A percentile compares a stretch with the other conserved stretches of the same genome.
phyloP scores from a whole-genome alignment of 208 protist genomes.

The Leishmania turanica region DNA sequence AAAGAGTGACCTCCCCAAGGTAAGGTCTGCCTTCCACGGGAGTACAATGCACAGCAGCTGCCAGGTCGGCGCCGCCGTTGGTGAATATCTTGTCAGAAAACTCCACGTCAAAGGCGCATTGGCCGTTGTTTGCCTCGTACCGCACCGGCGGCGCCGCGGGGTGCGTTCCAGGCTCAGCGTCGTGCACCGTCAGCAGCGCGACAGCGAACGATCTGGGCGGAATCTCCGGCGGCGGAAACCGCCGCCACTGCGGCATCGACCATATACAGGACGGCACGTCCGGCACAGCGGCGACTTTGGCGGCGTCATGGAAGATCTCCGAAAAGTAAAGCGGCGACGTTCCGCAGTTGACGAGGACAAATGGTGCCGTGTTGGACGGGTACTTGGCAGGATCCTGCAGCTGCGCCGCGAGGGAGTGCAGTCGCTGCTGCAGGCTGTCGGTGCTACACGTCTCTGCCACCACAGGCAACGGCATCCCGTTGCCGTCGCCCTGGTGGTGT shows the following conservation, averaged over 20 bases:
- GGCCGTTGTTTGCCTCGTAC: conserved; percentile 46
- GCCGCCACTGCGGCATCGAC: conserved; percentile 34
- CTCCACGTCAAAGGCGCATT: conserved; percentile 36
- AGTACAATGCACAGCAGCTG: not conserved
- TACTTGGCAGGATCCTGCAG: conserved; percentile 10
- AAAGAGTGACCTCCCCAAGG: conserved; percentile 14
- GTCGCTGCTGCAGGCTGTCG: conserved; percentile 32
- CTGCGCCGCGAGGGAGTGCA: conserved; percentile 19
- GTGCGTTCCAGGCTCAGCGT: not conserved
- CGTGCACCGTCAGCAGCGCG: conserved; percentile 13
- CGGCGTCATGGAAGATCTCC: conserved; percentile 20
- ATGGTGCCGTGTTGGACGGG: conserved; percentile 14
- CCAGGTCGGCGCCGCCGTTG: not conserved
- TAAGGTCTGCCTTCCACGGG: conserved; percentile 17
- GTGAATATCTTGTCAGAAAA: not conserved
- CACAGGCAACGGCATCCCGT: conserved; percentile 11
- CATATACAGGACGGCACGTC: not conserved
- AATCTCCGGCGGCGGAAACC: conserved; percentile 54
- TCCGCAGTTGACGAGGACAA: conserved; percentile 51
- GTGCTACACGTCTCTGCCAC: conserved; percentile 32
- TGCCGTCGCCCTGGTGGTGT: not conserved
- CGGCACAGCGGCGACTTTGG: not conserved
- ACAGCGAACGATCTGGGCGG: conserved; percentile 43
- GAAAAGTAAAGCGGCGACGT: conserved; percentile 45
- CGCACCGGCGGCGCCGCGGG: conserved; percentile 13